phyloP scores from a whole-genome alignment of 2,329 filamentous ascomycete species.

The Xylariales sp. region DNA sequence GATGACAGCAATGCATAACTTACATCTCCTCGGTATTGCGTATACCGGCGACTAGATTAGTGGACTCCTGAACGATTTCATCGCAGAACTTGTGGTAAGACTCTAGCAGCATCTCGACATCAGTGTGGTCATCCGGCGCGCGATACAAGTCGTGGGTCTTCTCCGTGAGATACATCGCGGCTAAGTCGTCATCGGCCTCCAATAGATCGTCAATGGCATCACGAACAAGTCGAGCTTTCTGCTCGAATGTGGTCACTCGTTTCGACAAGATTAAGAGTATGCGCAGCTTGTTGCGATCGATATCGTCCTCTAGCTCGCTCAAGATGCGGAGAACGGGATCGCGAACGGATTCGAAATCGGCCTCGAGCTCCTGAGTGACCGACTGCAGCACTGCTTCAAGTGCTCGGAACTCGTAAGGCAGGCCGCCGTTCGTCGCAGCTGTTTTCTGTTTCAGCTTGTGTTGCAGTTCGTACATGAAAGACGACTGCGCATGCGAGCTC shows the following conservation, averaged over 20 bases:
- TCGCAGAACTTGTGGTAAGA: slow-evolving; percentile 98
- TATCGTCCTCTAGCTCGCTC: slow-evolving; percentile 89
- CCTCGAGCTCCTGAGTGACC: slow-evolving; percentile 86
- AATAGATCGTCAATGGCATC: slow-evolving; percentile 94
- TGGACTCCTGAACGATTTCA: slow-evolving; percentile 93
- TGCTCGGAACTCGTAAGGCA: slow-evolving; percentile 95
- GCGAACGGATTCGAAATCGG: slow-evolving; percentile 89
- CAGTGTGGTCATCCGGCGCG: slow-evolving; percentile 83
- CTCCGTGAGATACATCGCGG: slow-evolving; percentile 93
- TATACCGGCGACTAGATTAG: slow-evolving; percentile 90
- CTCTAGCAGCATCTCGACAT: slow-evolving; percentile 94
- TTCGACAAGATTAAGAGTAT: slow-evolving; percentile 92
- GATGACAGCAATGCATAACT: slow-evolving; percentile 27
- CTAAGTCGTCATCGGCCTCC: slow-evolving; percentile 92
- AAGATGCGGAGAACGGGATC: slow-evolving; percentile 89
- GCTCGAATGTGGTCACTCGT: slow-evolving; percentile 93
- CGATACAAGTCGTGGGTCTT: slow-evolving; percentile 70
- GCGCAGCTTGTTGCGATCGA: slow-evolving; percentile 88
- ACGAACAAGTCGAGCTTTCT: slow-evolving; percentile 89
- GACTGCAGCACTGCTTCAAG: slow-evolving; percentile 93
- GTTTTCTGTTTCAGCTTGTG: slow-evolving; percentile 84
- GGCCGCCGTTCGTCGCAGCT: slow-evolving; percentile 50
- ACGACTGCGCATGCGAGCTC: slow-evolving; percentile 89
- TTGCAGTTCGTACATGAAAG: slow-evolving; percentile 97
- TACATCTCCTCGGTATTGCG: slow-evolving; percentile 98